Base-by-base conservation (phyloP, 2,329 filamentous ascomycete genomes). In the Clarireedia hainanense region DNA sequence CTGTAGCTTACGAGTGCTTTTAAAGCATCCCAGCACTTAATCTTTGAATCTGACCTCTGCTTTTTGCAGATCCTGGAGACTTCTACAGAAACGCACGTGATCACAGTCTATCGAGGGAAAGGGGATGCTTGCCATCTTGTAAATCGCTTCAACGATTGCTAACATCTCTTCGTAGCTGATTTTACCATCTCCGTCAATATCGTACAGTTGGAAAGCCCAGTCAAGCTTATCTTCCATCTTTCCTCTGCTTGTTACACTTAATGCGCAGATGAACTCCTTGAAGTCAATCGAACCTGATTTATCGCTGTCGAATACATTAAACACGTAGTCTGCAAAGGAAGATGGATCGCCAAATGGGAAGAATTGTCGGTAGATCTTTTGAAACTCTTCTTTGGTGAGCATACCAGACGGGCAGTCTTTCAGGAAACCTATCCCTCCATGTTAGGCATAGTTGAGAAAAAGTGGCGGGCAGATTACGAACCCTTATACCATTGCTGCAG, bases 401-500 rank as follows among this genome's bases (percentile, higher is more conserved):
- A 91, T 95, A 72, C 94, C 94, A 43, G 89, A 91, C 4, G 94
- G 94, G 74, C 94, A 99, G 74, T 99, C 94, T 78, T 97, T 97
- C 60, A 97, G 80, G 76, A 99, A 97, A 62, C 92, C 92, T 96
- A 67, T 24, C 46, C 37, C 46, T 53, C 20, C 40, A 43, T 34
- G 55, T 55, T 50, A 55, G 54, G 30, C 47, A 43, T 17, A 17
- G 45, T 61, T 57, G 59, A 50, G 58, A 57, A 50, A 42, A 47
- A 47, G 60, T 36, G 43, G 49, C 42, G 39, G 49, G 34, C 36
- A 20, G 24, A 10, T 40, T 7, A 68, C 83, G 62, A 74, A 96
- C 94, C 94, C 81, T 97, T 97, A 76, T 99, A 97, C 94, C 94
- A 99, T 84, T 97, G 92, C 73, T 99, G 94, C 71, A 99, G 75